A percentile compares a stretch with the other conserved stretches of the same genome.
phyloP scores from a whole-genome alignment of 176 grass and related monocot genomes.

The Ensete ventricosum region DNA sequence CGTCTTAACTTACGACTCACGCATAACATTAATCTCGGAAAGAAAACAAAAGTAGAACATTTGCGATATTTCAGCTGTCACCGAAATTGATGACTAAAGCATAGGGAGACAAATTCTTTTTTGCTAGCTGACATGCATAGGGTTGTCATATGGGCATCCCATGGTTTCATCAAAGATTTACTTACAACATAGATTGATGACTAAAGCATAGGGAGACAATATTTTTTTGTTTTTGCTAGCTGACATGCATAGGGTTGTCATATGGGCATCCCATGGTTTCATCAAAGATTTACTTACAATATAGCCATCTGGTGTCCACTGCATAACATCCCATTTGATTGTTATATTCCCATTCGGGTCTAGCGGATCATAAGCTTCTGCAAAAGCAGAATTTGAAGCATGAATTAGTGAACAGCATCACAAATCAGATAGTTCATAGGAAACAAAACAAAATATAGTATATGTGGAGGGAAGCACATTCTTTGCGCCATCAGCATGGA shows the following conservation, averaged over 20 bases:
- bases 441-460: neutral
- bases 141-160: neutral
- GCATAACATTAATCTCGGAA: neutral
- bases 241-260: neutral
- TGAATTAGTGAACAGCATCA: neutral
- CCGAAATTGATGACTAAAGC: neutral
- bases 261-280: neutral
- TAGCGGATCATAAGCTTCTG: conserved; percentile 22
- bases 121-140: neutral
- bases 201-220: neutral
- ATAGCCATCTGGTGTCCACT: conserved; percentile 23
- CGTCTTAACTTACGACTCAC: neutral
- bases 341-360: conserved; percentile 24
- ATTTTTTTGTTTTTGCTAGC: neutral
- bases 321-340: conserved; percentile 24
- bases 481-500: too few relatives aligned
- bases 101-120: neutral
- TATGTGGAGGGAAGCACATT: too few relatives aligned
- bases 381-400: neutral
- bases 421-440: too few relatives aligned
- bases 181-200: neutral
- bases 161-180: neutral
- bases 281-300: conserved; percentile 2
- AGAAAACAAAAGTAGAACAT: neutral
- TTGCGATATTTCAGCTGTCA: too few relatives aligned